phyloP scores from a whole-genome alignment of 2,329 filamentous ascomycete genomes.

The Sclerotinia sclerotiorum region DNA sequence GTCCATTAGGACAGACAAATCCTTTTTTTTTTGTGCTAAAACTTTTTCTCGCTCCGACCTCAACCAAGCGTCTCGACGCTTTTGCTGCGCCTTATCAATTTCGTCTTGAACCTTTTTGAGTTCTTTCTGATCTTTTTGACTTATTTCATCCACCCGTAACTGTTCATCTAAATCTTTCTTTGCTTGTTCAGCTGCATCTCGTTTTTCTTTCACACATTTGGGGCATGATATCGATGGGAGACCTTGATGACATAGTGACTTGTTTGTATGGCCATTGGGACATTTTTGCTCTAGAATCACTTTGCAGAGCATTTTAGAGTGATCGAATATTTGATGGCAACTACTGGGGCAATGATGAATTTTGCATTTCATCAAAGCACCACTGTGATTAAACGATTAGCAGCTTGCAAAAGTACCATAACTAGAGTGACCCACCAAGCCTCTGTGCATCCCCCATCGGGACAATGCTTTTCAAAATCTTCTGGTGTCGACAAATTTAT shows the following conservation, averaged over 20 bases:
- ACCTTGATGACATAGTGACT: slow-evolving; percentile 48
- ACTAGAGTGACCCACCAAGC: slow-evolving; percentile 53
- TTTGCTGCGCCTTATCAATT: slow-evolving; percentile 37
- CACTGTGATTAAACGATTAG: slow-evolving; percentile 42
- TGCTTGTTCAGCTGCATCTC: slow-evolving; percentile 46
- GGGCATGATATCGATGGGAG: slow-evolving; percentile 44
- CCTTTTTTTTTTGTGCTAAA: slow-evolving; percentile 48
- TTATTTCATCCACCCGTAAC: slow-evolving; percentile 27
- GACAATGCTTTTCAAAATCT: slow-evolving; percentile 62
- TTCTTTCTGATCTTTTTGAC: slow-evolving; percentile 29
- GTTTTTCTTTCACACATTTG: slow-evolving; percentile 53
- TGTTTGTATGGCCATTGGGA: slow-evolving; percentile 50
- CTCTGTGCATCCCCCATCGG: slow-evolving; percentile 68
- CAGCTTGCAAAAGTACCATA: too few species aligned
- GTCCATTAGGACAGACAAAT: slow-evolving; percentile 47
- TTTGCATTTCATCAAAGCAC: slow-evolving; percentile 53
- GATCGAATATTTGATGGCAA: slow-evolving; percentile 62
- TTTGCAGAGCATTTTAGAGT: slow-evolving; percentile 53
- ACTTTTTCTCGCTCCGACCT: slow-evolving; percentile 46
- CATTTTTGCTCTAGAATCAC: slow-evolving; percentile 50
- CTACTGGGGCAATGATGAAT: slow-evolving; percentile 57
- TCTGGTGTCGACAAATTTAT: slow-evolving; percentile 49
- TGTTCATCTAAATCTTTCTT: slow-evolving; percentile 34
- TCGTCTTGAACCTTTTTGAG: slow-evolving; percentile 33
- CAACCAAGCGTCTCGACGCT: slow-evolving; percentile 47